phyloP scores from a whole-genome alignment of 306 rosid genomes.

The Fragaria iinumae region DNA sequence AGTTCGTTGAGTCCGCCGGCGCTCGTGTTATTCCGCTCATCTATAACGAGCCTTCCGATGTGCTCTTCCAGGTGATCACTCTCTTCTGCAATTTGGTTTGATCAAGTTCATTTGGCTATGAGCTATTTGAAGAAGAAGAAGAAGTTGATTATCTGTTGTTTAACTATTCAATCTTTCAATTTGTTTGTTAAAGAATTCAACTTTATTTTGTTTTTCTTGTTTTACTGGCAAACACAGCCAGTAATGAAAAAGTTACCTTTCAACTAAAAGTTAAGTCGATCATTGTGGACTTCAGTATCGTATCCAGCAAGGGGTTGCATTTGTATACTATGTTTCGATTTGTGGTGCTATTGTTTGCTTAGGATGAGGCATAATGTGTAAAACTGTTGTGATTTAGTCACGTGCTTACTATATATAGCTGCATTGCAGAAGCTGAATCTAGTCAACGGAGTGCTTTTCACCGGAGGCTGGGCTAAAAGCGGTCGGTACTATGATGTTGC shows the following conservation, averaged over 20 bases:
- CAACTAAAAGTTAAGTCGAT: background rate
- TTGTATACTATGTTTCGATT: too few relatives aligned
- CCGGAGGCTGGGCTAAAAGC: constrained; percentile 79
- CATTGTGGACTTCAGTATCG: background rate
- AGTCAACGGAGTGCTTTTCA: constrained; percentile 89
- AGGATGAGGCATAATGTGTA: background rate
- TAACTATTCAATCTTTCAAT: background rate
- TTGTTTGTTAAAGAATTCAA: background rate
- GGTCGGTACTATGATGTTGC: constrained; percentile 63
- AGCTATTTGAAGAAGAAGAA: background rate
- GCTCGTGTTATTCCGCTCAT: constrained; percentile 85
- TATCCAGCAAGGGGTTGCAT: background rate
- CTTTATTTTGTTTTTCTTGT: background rate
- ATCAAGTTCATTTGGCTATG: background rate
- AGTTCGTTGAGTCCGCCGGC: constrained; percentile 78
- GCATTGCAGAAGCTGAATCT: constrained; percentile 74
- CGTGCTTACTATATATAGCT: constrained; percentile 2
- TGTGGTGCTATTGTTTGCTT: background rate
- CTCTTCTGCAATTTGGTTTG: background rate
- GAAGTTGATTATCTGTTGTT: background rate
- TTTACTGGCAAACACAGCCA: background rate
- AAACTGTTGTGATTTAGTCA: background rate
- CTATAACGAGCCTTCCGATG: constrained; percentile 57
- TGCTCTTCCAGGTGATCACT: constrained; percentile 49
- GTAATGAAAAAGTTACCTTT: background rate